These are phyloP conservation scores for Torrubiella hemipterigena DNA, from an alignment of 2,329 filamentous ascomycete genomes.

Conservation along the genomic window DNA sequence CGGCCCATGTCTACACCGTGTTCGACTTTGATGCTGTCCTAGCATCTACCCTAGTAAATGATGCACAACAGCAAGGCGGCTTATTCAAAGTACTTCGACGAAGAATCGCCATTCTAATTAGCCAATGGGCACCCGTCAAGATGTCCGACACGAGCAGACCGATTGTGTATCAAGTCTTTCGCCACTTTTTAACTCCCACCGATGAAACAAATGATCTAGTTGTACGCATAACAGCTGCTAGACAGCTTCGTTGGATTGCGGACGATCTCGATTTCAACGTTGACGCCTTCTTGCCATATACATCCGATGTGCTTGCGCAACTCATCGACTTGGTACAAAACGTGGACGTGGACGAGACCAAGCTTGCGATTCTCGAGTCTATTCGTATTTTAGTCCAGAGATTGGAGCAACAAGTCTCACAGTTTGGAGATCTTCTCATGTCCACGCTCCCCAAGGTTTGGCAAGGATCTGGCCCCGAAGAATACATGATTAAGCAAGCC, in stretches of 20 bases:
- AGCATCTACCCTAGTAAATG: constrained; percentile 59
- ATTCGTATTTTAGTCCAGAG: constrained; percentile 70
- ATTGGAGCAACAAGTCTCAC: constrained; percentile 59
- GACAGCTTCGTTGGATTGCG: constrained; percentile 68
- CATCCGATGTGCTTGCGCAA: constrained; percentile 57
- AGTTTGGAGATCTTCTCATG: constrained; percentile 71
- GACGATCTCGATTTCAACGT: constrained; percentile 76
- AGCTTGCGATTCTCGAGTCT: constrained; percentile 80
- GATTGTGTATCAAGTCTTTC: constrained; percentile 78
- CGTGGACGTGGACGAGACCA: constrained; percentile 75
- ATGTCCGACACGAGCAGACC: constrained; percentile 55
- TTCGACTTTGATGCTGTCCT: constrained; percentile 81
- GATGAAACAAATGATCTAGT: constrained; percentile 81
- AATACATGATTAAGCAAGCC: constrained; percentile 87
- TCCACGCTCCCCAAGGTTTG: constrained; percentile 69
- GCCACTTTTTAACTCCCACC: constrained; percentile 66
- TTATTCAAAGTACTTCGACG: constrained; percentile 74
- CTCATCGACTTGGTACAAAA: constrained; percentile 70
- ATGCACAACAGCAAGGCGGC: constrained; percentile 54
- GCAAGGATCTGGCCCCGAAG: constrained; percentile 67
- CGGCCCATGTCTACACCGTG: constrained; percentile 57
- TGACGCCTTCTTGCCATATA: constrained; percentile 65
- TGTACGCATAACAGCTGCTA: constrained; percentile 80
- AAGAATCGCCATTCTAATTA: constrained; percentile 77
- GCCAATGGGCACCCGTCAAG: constrained; percentile 78